Base-by-base conservation (phyloP, 2,329 filamentous ascomycete genomes). In the Penicillium fuscoglaucum region DNA sequence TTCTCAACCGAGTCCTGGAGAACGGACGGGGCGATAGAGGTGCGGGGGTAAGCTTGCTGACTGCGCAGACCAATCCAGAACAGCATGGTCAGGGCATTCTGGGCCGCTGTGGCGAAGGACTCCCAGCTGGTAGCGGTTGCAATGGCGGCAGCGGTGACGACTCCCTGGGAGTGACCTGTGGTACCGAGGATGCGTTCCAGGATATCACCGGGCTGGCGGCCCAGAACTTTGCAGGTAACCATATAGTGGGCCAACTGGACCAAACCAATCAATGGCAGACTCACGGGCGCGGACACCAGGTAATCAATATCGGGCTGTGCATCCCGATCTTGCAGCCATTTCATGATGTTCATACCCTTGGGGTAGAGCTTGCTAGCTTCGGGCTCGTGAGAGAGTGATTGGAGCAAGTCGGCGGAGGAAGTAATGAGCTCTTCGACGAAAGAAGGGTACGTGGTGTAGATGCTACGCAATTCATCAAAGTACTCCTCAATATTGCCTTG, bases 401-500 rank as follows among this genome's bases (percentile, higher is more conserved):
- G 91, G n/a, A 99, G 84, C 55, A 96, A 87, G 71, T 96, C 89
- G 15, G 95, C 93, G 8, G 92, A 88, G 26, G 87, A 84, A 29
- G 84, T 83, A 70, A 99, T 84, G 64, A 98, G 87, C 65, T 96
- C 91, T 66, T 91, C 89, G 6, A 97, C 87, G 66, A 99, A 96
- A 29, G 90, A 90, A 13, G 90, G 89, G 78, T 99, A 99, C 59
- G 93, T 96, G 69, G 83, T 87, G 80, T 93, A 93, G 58, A 98
- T 85, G 75, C 96, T 90, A 57, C 95, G 88, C 62, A 99, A 85
- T 80, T 99, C 95, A 67, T 99, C 93, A 71, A 99, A 99, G 79
- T 99, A 99, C 79, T 99, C 96, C 78, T 99, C 93, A 64, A 99
- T 98, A 77, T 99, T 99, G 68, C 95, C 95, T 76, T 99, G 95